Conservation (phyloP, 2,329 filamentous ascomycete genomes). For the Elsinoe necatrix region DNA sequence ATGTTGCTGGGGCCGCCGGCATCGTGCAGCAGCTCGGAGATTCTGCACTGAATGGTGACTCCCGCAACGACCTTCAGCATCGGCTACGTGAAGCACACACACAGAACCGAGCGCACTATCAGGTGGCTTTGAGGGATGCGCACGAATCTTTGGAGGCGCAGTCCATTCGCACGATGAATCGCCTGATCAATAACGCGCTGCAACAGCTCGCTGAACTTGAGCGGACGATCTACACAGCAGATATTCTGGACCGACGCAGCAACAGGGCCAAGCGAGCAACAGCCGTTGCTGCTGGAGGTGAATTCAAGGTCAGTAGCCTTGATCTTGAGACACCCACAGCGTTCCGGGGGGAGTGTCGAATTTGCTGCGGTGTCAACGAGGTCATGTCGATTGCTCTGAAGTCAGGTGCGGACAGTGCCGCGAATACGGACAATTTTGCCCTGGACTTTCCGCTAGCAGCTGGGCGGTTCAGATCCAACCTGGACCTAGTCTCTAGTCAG, state of each 20-base stretch:
- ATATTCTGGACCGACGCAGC: not conserved
- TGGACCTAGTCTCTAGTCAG: not conserved
- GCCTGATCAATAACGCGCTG: not conserved
- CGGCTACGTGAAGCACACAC: not conserved
- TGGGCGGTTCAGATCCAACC: not conserved
- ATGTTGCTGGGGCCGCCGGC: not conserved
- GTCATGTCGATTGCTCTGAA: not conserved
- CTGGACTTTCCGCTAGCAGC: not conserved
- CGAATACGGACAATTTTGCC: slow-evolving; percentile 1
- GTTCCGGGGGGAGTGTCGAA: not conserved
- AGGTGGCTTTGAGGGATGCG: not conserved
- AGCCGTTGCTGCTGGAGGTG: not conserved
- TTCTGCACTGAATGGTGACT: not conserved
- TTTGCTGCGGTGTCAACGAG: slow-evolving; percentile 3
- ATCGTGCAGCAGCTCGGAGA: not conserved
- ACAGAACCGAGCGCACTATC: not conserved
- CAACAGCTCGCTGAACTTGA: not conserved
- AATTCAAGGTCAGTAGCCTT: not conserved
- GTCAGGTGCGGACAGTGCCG: not conserved
- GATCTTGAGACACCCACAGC: not conserved
- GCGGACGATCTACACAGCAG: not conserved
- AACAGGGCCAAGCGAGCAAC: not conserved
- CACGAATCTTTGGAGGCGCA: not conserved
- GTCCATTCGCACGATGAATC: not conserved
- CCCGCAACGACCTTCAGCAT: not conserved